Base-by-base conservation (phyloP, 345 rosid genomes). In the Euphorbia peplus region DNA sequence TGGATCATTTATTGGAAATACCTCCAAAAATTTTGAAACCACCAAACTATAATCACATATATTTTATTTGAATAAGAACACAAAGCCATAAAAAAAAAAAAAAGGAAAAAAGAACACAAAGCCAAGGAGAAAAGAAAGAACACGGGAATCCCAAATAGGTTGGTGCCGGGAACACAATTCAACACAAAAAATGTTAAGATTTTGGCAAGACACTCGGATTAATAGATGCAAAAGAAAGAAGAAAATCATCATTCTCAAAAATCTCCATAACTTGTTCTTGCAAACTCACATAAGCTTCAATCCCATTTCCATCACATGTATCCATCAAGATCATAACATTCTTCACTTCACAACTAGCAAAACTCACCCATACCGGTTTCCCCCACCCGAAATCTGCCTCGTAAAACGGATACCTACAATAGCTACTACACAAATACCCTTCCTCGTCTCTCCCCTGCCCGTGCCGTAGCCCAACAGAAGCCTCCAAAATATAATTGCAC, bases 331-430 rank as follows among this genome's bases (percentile, higher is more conserved):
- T 24, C 4, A 41, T 41, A 41, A 62, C 52, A 42, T 62, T 62
- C 66, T 42, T 62, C 52, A 41, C 66, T 5, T 24, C 52, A 62
- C 51, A 41, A 12, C 32, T 22, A 11, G 47, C 51, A 21, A 8
- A 0, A 42, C 19, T 62, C 18, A 62, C 66, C 66, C 66, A 62
- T 0, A 1, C 35, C 46, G 52, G 51, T 3, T 62, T 62, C 15
- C 66, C 66, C 66, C 66, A 62, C 46, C 66, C 66, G 21, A 62
- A 62, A 62, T 62, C 66, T 9, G 32, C 66, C 15, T 42, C 51
- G 5, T 62, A 62, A 10, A 62, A 4, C 13, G 66, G 66, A 8
- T 21, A 62, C 52, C 66, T 12, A 29, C 66, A 62, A 22, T 10
- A 62, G 32, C 66, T 62, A 6, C 66, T 62, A 14, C 66, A 62